Conservation (phyloP, 257 asterid genomes). For the Phtheirospermum japonicum region DNA sequence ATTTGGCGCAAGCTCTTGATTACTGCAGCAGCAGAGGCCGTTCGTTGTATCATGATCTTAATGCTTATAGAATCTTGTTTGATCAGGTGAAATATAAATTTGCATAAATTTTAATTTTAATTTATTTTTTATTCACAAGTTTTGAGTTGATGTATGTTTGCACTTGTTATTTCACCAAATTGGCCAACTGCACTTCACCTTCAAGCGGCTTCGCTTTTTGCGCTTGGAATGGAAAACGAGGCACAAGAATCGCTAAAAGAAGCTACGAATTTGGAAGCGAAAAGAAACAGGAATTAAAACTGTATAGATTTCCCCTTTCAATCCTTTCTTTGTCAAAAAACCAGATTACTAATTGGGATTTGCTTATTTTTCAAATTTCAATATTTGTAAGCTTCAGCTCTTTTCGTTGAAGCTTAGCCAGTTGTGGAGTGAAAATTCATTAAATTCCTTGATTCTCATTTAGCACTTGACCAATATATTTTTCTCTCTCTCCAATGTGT, state of each 20-base stretch:
- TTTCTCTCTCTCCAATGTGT: too few species aligned
- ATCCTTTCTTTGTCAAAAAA: not conserved
- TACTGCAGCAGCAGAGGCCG: slow-evolving; percentile 52
- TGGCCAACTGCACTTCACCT: slow-evolving; percentile 86
- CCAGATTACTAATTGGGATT: not conserved
- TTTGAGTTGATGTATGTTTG: slow-evolving; percentile 20
- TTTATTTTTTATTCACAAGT: too few species aligned
- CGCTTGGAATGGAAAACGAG: slow-evolving; percentile 75
- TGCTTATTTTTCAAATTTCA: slow-evolving; percentile 19
- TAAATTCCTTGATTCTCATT: not conserved
- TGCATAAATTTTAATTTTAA: too few species aligned
- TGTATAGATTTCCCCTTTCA: slow-evolving; percentile 33
- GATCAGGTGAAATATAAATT: slow-evolving; percentile 43
- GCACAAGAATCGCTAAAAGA: slow-evolving; percentile 81
- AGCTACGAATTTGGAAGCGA: slow-evolving; percentile 75
- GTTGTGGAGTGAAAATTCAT: slow-evolving; percentile 30
- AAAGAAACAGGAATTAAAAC: slow-evolving; percentile 38
- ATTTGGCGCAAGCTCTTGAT: slow-evolving; percentile 62
- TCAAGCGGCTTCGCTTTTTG: slow-evolving; percentile 79
- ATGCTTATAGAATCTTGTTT: slow-evolving; percentile 62
- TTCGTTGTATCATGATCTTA: slow-evolving; percentile 57
- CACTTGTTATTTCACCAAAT: slow-evolving; percentile 67
- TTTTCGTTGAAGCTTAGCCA: slow-evolving; percentile 10
- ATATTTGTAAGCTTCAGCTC: slow-evolving; percentile 20
- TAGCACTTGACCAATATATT: too few species aligned